phyloP scores from a whole-genome alignment of 805 yeast species.

The Kazachstania bromeliacearum region DNA sequence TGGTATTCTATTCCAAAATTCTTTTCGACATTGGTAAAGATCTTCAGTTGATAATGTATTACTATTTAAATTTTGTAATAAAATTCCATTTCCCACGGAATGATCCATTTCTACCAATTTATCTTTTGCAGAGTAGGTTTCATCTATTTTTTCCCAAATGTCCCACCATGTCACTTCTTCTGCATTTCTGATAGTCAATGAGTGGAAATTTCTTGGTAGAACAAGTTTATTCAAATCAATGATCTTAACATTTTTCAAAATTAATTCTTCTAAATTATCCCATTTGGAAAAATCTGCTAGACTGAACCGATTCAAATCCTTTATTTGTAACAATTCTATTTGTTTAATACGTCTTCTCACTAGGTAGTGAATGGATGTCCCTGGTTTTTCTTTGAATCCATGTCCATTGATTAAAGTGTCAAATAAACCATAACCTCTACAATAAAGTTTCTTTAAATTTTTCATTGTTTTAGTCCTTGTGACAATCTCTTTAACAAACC shows the following conservation, averaged over 20 bases:
- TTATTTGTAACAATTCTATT: constrained; percentile 12
- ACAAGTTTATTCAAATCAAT: constrained; percentile 20
- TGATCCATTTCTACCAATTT: not conserved
- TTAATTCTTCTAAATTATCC: constrained; percentile 20
- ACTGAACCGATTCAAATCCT: constrained; percentile 7
- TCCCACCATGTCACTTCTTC: constrained; percentile 23
- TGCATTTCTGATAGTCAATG: constrained; percentile 11
- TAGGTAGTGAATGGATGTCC: constrained; percentile 18
- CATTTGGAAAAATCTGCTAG: constrained; percentile 23
- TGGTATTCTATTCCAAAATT: constrained; percentile 8
- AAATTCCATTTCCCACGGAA: not conserved
- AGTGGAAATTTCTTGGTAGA: constrained; percentile 18
- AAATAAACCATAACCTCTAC: constrained; percentile 16
- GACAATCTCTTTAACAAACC: constrained; percentile 1
- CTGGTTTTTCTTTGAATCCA: constrained; percentile 25
- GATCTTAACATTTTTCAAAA: constrained; percentile 9
- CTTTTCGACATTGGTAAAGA: constrained; percentile 5
- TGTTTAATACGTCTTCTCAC: constrained; percentile 15
- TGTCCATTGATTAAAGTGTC: constrained; percentile 22
- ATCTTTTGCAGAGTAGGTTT: not conserved
- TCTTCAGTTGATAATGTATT: not conserved
- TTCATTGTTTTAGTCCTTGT: constrained; percentile 16
- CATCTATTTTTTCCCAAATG: not conserved
- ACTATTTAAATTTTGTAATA: not conserved
- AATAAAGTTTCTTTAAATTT: constrained; percentile 11